Evolutionary conservation across 495 filamentous ascomycete genomes (phyloP).

Genomic region (Aspergillus sparsus): DNA sequence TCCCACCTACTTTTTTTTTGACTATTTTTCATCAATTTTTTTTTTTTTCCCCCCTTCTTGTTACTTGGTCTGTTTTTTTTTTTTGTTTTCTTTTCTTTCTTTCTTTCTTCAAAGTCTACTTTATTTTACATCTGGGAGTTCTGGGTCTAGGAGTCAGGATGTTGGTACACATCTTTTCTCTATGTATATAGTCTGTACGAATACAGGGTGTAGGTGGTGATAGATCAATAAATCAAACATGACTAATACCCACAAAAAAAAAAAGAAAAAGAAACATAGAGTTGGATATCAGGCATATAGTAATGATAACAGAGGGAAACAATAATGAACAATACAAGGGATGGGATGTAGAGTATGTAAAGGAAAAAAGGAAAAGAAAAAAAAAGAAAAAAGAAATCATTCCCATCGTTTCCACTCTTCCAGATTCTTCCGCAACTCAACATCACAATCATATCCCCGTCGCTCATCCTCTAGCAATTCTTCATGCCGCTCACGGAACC

Average conservation of each 20-base stretch:
- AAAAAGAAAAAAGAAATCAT: slow-evolving; percentile 24
- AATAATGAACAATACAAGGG: neutral
- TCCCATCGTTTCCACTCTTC: slow-evolving; percentile 60
- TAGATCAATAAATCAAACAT: slow-evolving; percentile 1
- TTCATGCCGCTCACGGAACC: slow-evolving; percentile 47
- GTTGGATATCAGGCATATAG: slow-evolving; percentile 2
- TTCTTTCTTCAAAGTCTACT: no score
- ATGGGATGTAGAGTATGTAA: neutral
- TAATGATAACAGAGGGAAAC: neutral
- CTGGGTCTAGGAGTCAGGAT: neutral
- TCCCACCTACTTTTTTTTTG: slow-evolving; percentile 3
- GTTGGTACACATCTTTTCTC: neutral
- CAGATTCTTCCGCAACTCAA: slow-evolving; percentile 47
- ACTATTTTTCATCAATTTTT: neutral
- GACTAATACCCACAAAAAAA: slow-evolving; percentile 3
- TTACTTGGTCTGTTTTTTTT: neutral
- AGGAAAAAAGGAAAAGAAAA: neutral
- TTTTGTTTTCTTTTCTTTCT: neutral
- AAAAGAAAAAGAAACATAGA: neutral
- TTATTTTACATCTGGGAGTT: no score
- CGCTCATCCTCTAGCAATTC: slow-evolving; percentile 44
- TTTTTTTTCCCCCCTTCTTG: neutral
- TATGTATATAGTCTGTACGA: slow-evolving; percentile 9
- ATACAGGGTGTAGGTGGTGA: neutral
- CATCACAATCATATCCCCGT: slow-evolving; percentile 48